Base-by-base conservation (phyloP, 768 basidiomycete genomes). In the Kwoniella dejecticola region DNA sequence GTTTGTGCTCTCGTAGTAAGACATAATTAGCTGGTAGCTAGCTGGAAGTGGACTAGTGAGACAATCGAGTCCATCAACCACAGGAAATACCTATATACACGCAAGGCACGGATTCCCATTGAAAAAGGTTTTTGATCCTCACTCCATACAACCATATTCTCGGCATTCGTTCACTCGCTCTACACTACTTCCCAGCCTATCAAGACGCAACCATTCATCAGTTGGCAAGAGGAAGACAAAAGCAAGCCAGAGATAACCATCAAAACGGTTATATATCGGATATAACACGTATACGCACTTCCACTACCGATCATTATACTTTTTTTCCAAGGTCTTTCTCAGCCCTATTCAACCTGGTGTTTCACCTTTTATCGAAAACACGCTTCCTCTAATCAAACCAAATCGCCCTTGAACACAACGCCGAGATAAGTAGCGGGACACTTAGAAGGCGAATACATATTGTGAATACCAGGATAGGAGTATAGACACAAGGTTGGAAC, bases 21-120 rank as follows among this genome's bases (percentile, higher is more conserved):
- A 47, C 46, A 24, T n/a, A n/a, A n/a, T n/a, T n/a, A n/a, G n/a
- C n/a, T n/a, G n/a, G n/a, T n/a, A n/a, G n/a, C n/a, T 44, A 19
- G 42, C 42, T 44, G 10, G 19, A 44, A 27, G 24, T 7, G 6
- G 7, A 50, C 15, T n/a, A 13, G 29, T 50, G 30, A 50, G 30
- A 33, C 48, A 50, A 30, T 31, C 13, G 26, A 33, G 17, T 50
- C 48, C n/a, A 15, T 48, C 29, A 26, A 15, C n/a, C 29, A 26
- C 12, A 50, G 10, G 13, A 13, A 21, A 26, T 26, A 48, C 10
- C 15, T 13, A 29, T n/a, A n/a, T n/a, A n/a, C 17, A 33, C 15
- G 26, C 21, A 31, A 50, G 48, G 48, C 48, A 50, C 48, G 48
- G 48, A 50, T 50, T 50, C 48, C 29, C 48, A 50, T 31, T 50